Evolutionary conservation across 495 filamentous ascomycete species (phyloP), one percentile per base, ranked within the genome.

Genomic region (Aspergillus biplanus): DNA sequence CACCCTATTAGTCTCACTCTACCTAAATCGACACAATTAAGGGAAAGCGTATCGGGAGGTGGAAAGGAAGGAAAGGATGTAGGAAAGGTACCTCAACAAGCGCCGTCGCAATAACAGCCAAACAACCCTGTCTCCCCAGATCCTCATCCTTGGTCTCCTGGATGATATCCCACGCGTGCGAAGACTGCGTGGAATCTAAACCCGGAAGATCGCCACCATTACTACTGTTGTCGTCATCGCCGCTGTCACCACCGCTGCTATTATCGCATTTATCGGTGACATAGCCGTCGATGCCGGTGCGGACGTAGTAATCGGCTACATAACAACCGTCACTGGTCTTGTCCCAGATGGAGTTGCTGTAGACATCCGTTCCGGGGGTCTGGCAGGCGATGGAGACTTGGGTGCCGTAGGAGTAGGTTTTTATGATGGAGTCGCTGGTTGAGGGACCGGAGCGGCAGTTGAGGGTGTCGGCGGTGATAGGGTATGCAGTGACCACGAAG

Each of bases 191-290:
- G 32, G 52, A 33, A 16, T n/a, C 33, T 8, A 55, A 33, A 55
- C 52, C 52, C 15, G 52, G 52, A 13, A 55, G 52, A 6, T 34
- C n/a, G n/a, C n/a, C n/a, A n/a, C n/a, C n/a, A n/a, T n/a, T n/a
- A n/a, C n/a, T n/a, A n/a, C n/a, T n/a, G n/a, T n/a, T 35, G 31
- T 15, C 11, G 32, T 37, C 52, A 13, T 21, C 18, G 3, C 52
- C 52, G 15, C 52, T 18, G 32, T 55, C 52, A 15, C 34, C 18
- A 11, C n/a, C 52, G 37, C 52, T 18, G 32, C n/a, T n/a, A n/a
- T n/a, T n/a, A n/a, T 55, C 52, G 52, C 52, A 55, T n/a, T 55
- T 55, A 33, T 55, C 52, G 32, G 52, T 55, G n/a, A 55, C 52
- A 18, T 55, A 55, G 32, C 52, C 52, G 52, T 55, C 12, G 52